Percentiles rank a stretch among this genome's conserved stretches.
Evolutionary conservation across 768 basidiomycete species (phyloP).

Genomic region (Sporobolomyces pararoseus): DNA sequence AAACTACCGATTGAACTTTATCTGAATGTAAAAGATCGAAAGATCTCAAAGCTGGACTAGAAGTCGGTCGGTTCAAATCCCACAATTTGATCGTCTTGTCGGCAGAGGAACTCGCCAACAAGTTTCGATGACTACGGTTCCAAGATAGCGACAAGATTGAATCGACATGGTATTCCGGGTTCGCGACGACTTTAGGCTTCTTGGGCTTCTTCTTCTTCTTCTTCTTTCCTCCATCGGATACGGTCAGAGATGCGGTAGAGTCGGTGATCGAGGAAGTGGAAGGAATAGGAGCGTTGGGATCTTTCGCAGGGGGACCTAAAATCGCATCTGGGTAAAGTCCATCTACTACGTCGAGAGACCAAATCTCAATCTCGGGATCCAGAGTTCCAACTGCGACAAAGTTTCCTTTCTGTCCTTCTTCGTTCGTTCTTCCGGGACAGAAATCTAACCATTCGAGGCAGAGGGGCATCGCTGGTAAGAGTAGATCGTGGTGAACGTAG

Average conservation of each 20-base stretch:
- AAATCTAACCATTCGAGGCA: slow-evolving; percentile 99
- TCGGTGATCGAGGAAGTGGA: slow-evolving; percentile 28
- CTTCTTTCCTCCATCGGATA: slow-evolving; percentile 51
- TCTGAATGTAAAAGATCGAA: slow-evolving; percentile 66
- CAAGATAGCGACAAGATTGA: slow-evolving; percentile 89
- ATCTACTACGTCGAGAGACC: slow-evolving; percentile 90
- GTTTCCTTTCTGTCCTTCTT: slow-evolving; percentile 51
- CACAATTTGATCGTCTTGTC: slow-evolving; percentile 95
- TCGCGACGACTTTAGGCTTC: slow-evolving; percentile 53
- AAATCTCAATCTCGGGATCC: slow-evolving; percentile 97
- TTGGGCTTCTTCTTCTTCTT: slow-evolving; percentile 96
- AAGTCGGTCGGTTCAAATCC: slow-evolving; percentile 73
- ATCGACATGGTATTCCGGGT: slow-evolving; percentile 80
- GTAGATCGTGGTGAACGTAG: slow-evolving; percentile 94
- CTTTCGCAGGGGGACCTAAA: slow-evolving; percentile 70
- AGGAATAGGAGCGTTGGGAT: slow-evolving; percentile 46
- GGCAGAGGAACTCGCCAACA: slow-evolving; percentile 86
- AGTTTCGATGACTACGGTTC: slow-evolving; percentile 83
- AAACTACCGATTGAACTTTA: slow-evolving; percentile 93
- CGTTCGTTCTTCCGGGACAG: slow-evolving; percentile 55
- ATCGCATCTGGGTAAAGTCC: slow-evolving; percentile 89
- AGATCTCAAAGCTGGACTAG: slow-evolving; percentile 67
- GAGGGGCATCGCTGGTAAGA: slow-evolving; percentile 94
- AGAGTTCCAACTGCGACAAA: slow-evolving; percentile 96
- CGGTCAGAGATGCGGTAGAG: neutral